Conservation (phyloP, 1,139 yeast genomes). For the Nakaseomyces nivariensis region DNA sequence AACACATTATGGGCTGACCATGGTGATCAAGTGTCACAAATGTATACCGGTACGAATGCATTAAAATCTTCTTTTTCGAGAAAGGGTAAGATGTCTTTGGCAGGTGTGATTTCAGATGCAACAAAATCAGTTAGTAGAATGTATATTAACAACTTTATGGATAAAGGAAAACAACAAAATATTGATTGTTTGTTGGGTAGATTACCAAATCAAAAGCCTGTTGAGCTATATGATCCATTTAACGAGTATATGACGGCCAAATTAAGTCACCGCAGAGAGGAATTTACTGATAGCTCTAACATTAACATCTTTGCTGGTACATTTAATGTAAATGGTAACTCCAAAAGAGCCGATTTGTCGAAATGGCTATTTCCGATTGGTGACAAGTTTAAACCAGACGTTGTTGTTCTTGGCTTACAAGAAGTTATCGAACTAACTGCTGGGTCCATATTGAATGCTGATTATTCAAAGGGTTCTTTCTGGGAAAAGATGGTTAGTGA, state of each 20-base stretch:
- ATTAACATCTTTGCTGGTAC: conserved; percentile 74
- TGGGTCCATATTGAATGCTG: conserved; percentile 66
- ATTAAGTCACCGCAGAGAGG: conserved; percentile 38
- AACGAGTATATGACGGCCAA: conserved; percentile 72
- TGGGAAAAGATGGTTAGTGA: conserved; percentile 53
- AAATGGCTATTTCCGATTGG: conserved; percentile 77
- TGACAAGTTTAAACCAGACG: conserved; percentile 43
- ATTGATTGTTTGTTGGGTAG: conserved; percentile 83
- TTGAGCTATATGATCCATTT: conserved; percentile 76
- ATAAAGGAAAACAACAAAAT: conserved; percentile 77
- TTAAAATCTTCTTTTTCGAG: conserved; percentile 88
- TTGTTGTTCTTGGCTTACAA: conserved; percentile 82
- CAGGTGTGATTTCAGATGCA: conserved; percentile 93
- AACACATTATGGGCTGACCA: conserved; percentile 94
- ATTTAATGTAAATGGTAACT: conserved; percentile 73
- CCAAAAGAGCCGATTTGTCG: conserved; percentile 43
- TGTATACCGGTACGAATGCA: conserved; percentile 96
- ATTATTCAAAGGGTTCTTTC: conserved; percentile 50
- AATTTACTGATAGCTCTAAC: conserved; percentile 52
- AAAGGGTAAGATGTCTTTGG: conserved; percentile 90
- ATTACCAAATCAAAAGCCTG: conserved; percentile 59
- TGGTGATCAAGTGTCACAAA: conserved; percentile 94
- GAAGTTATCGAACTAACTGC: conserved; percentile 89
- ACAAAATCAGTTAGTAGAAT: conserved; percentile 91
- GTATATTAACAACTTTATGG: conserved; percentile 92